These are phyloP conservation scores for Claviceps sorghi DNA, from an alignment of 2,329 filamentous ascomycete genomes.

Conservation along the genomic window DNA sequence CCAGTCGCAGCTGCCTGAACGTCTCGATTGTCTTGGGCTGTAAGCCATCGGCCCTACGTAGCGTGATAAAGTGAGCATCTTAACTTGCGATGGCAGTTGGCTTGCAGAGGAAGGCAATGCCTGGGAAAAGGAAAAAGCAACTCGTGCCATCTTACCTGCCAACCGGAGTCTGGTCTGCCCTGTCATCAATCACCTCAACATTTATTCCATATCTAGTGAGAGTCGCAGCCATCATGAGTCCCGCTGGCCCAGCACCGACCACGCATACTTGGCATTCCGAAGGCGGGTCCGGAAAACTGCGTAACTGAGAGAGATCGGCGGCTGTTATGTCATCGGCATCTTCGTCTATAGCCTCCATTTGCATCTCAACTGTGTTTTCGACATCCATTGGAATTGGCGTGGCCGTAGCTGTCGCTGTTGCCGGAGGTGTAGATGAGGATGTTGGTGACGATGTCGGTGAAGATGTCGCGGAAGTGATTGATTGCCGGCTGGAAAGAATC, in stretches of 20 bases:
- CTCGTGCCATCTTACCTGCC: slow-evolving; percentile 29
- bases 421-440: not conserved
- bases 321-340: slow-evolving; percentile 21
- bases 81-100: not conserved
- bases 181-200: slow-evolving; percentile 52
- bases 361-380: slow-evolving; percentile 7
- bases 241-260: slow-evolving; percentile 41
- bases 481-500: slow-evolving; percentile 3
- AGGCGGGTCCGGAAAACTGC: slow-evolving; percentile 33
- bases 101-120: not conserved
- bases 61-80: slow-evolving; percentile 5
- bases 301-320: slow-evolving; percentile 32
- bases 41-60: slow-evolving; percentile 48
- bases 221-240: slow-evolving; percentile 39
- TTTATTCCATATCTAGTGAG: slow-evolving; percentile 53
- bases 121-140: not conserved
- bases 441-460: not conserved
- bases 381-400: slow-evolving; percentile 2
- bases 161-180: slow-evolving; percentile 51
- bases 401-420: not conserved
- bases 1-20: slow-evolving; percentile 56
- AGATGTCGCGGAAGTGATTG: not conserved
- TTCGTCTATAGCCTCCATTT: slow-evolving; percentile 10
- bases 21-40: slow-evolving; percentile 71
- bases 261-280: slow-evolving; percentile 34